Conservation (phyloP, 345 rosid species). For the Corymbia maculata region DNA sequence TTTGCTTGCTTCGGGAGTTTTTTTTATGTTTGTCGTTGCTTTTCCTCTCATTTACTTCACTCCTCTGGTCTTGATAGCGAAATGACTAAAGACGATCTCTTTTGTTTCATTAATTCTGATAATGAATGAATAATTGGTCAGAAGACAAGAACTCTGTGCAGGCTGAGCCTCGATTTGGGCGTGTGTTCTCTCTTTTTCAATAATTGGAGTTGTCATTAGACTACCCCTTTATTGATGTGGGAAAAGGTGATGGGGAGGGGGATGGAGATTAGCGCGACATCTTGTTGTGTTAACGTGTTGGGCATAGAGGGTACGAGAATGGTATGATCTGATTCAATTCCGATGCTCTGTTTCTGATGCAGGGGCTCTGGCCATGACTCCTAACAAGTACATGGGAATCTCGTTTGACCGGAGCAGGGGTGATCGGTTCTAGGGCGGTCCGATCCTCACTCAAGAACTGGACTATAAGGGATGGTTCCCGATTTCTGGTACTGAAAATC, state of each 20-base stretch:
- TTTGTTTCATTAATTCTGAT: neutral
- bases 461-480: neutral
- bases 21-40: neutral
- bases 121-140: neutral
- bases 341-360: neutral
- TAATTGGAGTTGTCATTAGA: neutral
- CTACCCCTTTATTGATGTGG: neutral
- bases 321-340: neutral
- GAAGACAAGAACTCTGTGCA: neutral
- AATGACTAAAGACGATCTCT: neutral
- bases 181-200: neutral
- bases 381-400: neutral
- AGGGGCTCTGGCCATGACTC: neutral
- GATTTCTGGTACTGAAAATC: neutral
- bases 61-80: neutral
- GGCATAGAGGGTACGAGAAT: neutral
- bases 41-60: neutral
- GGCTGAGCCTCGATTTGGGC: neutral
- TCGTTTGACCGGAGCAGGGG: neutral
- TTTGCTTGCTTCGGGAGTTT: neutral
- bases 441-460: neutral
- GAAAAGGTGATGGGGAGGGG: neutral
- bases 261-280: neutral
- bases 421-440: neutral
- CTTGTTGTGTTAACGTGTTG: neutral